These are phyloP conservation scores for Paecilomyces sp. DNA, from an alignment of 2,329 filamentous ascomycete genomes.

Conservation along the genomic window DNA sequence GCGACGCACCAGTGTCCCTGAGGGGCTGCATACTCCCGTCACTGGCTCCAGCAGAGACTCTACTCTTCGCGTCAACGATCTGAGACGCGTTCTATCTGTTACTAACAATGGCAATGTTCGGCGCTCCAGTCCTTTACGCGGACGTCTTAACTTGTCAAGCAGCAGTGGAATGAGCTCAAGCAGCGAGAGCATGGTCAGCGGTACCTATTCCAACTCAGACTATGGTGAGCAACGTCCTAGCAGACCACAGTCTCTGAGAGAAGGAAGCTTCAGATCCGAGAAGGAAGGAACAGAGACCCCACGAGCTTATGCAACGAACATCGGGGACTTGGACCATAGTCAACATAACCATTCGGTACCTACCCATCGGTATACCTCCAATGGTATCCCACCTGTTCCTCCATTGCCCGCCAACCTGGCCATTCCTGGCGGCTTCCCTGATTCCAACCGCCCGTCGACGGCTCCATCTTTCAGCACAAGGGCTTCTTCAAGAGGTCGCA, in stretches of 20 bases:
- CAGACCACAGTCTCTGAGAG: conserved; percentile 19
- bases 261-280: conserved; percentile 11
- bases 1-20: conserved; percentile 30
- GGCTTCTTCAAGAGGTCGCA: conserved; percentile 15
- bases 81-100: conserved; percentile 41
- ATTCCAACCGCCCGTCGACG: conserved; percentile 23
- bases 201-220: conserved; percentile 29
- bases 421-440: conserved; percentile 28
- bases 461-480: conserved; percentile 19
- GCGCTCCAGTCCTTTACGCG: conserved; percentile 37
- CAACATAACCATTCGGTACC: conserved; percentile 3
- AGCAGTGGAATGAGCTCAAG: conserved; percentile 31
- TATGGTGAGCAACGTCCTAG: conserved; percentile 19
- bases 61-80: conserved; percentile 41
- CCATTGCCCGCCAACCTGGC: conserved; percentile 36
- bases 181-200: conserved; percentile 40
- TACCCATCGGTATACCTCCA: conserved; percentile 9
- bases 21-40: conserved; percentile 24
- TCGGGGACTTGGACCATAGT: conserved; percentile 9
- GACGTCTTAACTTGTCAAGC: conserved; percentile 25
- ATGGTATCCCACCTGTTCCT: conserved; percentile 40
- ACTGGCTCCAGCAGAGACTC: conserved; percentile 35
- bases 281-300: conserved; percentile 26
- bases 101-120: conserved; percentile 26
- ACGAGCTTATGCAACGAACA: conserved; percentile 16